Base-by-base conservation (phyloP, 495 filamentous ascomycete species). In the Penicillium atrosanguineum region DNA sequence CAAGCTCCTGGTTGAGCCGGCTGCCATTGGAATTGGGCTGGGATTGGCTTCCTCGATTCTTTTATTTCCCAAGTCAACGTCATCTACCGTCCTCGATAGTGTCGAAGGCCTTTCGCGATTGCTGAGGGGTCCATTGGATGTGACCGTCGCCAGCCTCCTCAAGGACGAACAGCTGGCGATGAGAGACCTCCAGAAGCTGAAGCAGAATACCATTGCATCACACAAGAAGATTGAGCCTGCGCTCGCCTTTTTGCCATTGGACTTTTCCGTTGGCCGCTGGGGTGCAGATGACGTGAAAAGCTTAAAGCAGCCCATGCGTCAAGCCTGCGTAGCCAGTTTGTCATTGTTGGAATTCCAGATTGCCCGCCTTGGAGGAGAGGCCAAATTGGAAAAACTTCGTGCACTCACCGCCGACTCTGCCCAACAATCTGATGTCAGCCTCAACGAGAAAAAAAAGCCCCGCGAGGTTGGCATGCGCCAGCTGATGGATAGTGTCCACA, bases 61-160 rank as follows among this genome's bases (percentile, higher is more conserved):
- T 12, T 72, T 76, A 31, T 76, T 76, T 31, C 73, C 73, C 3
- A 64, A 59, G 18, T 74, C 73, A 6, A 76, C 71, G 23, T 74
- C 73, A 3, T 60, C 66, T 29, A 51, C 65, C 1, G 65, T 72
- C 1, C 57, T 73, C 7, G 66, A 67, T 29, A 63, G 57, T 15
- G 68, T 74, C 47, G 67, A 73, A 50, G 66, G 60, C 8, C 48
- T 74, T 3, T 45, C 68, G 2, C 58, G 57, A 19, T 51, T 69
- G 1, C 53, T 74, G 1, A 72, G 67, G 52, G 43, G 46, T 6
- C 65, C 73, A 0, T 41, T 73, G 21, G 62, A 68, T 40, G 31
- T 57, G n/a, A 67, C 67, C 2, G 40, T 56, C 3, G 49, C 44
- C 15, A 57, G 44, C 47, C 41, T 68, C 5, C 21, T 59, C 16